A percentile compares a stretch with the other conserved stretches of the same genome.
Evolutionary conservation across 2,329 filamentous ascomycete species (phyloP).

Genomic region (Beauveria rudraprayagi): DNA sequence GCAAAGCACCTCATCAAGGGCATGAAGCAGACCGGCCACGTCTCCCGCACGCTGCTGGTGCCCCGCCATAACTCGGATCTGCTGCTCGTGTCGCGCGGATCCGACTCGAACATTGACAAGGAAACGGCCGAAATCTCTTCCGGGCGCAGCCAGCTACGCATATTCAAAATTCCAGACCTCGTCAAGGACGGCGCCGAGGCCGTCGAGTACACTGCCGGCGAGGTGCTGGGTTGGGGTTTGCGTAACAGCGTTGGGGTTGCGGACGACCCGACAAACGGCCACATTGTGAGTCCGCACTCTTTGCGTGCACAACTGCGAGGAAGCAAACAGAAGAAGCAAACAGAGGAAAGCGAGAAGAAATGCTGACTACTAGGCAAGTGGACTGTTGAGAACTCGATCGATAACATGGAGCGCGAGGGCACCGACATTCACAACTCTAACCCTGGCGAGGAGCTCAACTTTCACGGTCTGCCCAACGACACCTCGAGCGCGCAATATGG

Average conservation of each 20-base stretch:
- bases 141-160: slow-evolving; percentile 55
- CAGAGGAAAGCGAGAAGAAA: not conserved
- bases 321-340: not conserved
- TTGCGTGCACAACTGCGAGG: not conserved
- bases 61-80: slow-evolving; percentile 41
- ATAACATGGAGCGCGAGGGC: slow-evolving; percentile 46
- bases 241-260: slow-evolving; percentile 62
- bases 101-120: slow-evolving; percentile 48
- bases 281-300: slow-evolving; percentile 23
- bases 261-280: slow-evolving; percentile 43
- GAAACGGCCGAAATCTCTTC: slow-evolving; percentile 37
- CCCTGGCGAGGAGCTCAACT: slow-evolving; percentile 66
- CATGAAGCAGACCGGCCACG: slow-evolving; percentile 52
- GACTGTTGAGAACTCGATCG: slow-evolving; percentile 59
- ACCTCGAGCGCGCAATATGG: slow-evolving; percentile 19
- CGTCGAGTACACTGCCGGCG: slow-evolving; percentile 35
- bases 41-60: slow-evolving; percentile 54
- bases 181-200: slow-evolving; percentile 13
- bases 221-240: slow-evolving; percentile 53
- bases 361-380: slow-evolving; percentile 21
- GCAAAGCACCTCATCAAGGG: slow-evolving; percentile 43
- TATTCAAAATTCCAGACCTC: slow-evolving; percentile 27
- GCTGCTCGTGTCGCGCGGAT: slow-evolving; percentile 56
- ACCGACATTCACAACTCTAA: slow-evolving; percentile 56
- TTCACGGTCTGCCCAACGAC: slow-evolving; percentile 47